phyloP scores from a whole-genome alignment of 2,329 filamentous ascomycete genomes.

The Macroventuria anomochaeta region DNA sequence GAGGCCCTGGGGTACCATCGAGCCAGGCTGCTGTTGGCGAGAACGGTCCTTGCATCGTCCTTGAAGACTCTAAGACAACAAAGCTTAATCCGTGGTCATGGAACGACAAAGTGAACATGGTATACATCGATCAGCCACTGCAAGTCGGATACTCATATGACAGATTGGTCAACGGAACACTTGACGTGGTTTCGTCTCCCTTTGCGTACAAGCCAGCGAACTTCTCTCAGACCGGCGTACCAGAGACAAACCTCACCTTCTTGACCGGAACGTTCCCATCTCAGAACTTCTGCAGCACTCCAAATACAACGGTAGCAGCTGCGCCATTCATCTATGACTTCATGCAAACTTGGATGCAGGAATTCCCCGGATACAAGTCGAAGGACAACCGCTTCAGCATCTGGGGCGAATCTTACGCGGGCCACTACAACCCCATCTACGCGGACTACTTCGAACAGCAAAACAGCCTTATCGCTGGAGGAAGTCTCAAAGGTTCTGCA shows the following conservation, averaged over 20 bases:
- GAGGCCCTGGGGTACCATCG: conserved; percentile 25
- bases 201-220: conserved; percentile 2
- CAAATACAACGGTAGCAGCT: conserved; percentile 25
- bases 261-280: conserved; percentile 18
- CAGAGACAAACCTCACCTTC: conserved; percentile 15
- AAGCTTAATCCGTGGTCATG: conserved; percentile 28
- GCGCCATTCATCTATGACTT: conserved; percentile 26
- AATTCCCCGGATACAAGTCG: conserved; percentile 28
- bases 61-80: conserved; percentile 25
- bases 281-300: conserved; percentile 4
- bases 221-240: conserved; percentile 17
- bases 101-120: conserved; percentile 46
- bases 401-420: conserved; percentile 56
- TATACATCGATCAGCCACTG: conserved; percentile 73
- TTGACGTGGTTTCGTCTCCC: conserved; percentile 11
- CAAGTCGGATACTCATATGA: conserved; percentile 61
- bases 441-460: conserved; percentile 60
- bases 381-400: conserved; percentile 30
- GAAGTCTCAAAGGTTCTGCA: conserved; percentile 38
- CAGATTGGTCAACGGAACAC: conserved; percentile 16
- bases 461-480: conserved; percentile 55
- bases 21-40: conserved; percentile 26
- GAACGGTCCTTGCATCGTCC: conserved; percentile 25
- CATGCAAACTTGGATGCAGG: conserved; percentile 24
- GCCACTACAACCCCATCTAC: conserved; percentile 61